Evolutionary conservation across 2,329 filamentous ascomycete species (phyloP), one percentile per base, ranked within the genome.

Genomic region (Mollisiaceae sp.): DNA sequence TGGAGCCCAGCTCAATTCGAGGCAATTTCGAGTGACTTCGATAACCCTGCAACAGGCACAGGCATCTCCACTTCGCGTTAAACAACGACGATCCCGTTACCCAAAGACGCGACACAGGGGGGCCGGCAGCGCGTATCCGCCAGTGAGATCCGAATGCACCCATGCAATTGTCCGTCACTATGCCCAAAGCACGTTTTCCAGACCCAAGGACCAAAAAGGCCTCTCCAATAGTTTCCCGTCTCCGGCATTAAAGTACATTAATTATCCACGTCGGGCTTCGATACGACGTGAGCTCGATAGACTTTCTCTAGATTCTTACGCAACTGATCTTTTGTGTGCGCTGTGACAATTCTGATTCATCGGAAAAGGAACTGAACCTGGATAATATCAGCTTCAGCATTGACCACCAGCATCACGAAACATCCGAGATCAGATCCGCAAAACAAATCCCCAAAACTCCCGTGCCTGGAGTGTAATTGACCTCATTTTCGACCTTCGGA

Each of bases 341-440:
- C 50, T 54, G 50, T 54, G 50, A 35, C 50, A 54, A 6, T 54
- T 54, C 22, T 54, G 60, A 55, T 62, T 45, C 55, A 57, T 57
- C 55, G 36, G 55, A 57, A 57, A 57, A 57, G 55, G 2, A 38
- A 57, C 18, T n/a, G 12, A n/a, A 54, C 24, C n/a, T 45, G 57
- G 47, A 43, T 52, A 45, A 57, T 41, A 35, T 47, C 63, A 61
- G 62, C 62, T 57, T 61, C 52, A 61, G 63, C 63, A 57, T 65
- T 52, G 63, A 61, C 63, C 63, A 60, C 62, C 57, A 39, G 24
- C 4, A 41, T 54, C 56, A 64, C 62, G 56, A 63, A 56, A 64
- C 62, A 60, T 60, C 45, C 56, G 62, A 56, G 62, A 60, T 60
- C 55, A 62, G 55, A 62, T 56, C 59, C 60, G 22, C 64, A 55